Base-by-base conservation (phyloP, 2,329 filamentous ascomycete genomes). In the Microdochium bolleyi region DNA sequence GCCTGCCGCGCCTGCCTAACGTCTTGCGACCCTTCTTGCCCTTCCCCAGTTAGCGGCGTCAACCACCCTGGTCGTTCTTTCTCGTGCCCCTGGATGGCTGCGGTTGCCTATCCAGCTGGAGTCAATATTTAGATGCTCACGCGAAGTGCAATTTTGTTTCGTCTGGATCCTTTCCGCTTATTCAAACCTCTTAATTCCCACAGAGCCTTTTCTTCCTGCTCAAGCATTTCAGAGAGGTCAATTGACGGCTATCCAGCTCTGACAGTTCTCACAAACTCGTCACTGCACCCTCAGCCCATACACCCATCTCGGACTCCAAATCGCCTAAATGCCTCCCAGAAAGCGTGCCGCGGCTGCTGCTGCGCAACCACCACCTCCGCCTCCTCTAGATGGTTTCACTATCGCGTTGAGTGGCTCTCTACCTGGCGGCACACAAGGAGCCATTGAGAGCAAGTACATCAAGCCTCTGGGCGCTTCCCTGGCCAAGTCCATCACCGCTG, bases 331-430 rank as follows among this genome's bases (percentile, higher is more conserved):
- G 48, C 48, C 48, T 8, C 25, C 48, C 11, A 25, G 24, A 25
- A 25, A 21, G 24, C 14, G 24, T 24, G 48, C 3, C 11, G 48
- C 48, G 24, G 24, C 48, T 27, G 48, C 24, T 24, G 24, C 48
- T 19, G 24, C 24, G 8, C 22, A 30, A 49, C 48, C 22, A 14
- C 48, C 24, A 30, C n/a, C 48, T 25, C 10, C 48, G 24, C 48
- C 48, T 27, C 48, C 48, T 11, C 22, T 85, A 3, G 65, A 72
- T 1, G 77, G 74, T 3, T 74, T 68, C 58, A 69, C 70, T 5
- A 70, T 89, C 48, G 78, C 76, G 22, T 64, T 87, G 24, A 84
- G 80, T 53, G 85, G 85, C 55, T 78, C 77, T 4, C 84, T 88
- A 58, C 68, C 76, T 1, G 70, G 72, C 5, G 66, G 72, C 24